These are phyloP conservation scores for Cryptococcus sp. DNA, from an alignment of 1,284 basidiomycete species.

Conservation along the genomic window DNA sequence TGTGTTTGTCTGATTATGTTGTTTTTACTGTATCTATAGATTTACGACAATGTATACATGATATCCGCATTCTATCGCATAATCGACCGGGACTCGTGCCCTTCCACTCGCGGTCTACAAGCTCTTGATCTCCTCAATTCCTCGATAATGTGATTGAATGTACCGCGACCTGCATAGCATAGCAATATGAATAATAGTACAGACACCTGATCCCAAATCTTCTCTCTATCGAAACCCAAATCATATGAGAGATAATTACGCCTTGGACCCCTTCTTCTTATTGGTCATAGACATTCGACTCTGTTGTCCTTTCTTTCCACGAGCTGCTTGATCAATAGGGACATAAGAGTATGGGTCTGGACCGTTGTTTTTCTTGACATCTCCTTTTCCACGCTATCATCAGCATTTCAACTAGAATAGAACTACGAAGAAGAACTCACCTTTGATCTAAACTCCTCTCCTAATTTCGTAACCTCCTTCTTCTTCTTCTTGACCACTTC, in stretches of 20 bases:
- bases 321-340: slow-evolving; percentile 70
- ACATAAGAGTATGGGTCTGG: slow-evolving; percentile 90
- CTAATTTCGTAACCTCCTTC: slow-evolving; percentile 58
- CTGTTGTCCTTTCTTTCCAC: slow-evolving; percentile 23
- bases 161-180: no score
- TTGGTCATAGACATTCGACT: slow-evolving; percentile 43
- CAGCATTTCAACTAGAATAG: neutral
- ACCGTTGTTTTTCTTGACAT: slow-evolving; percentile 76
- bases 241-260: slow-evolving; percentile 6
- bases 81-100: no score
- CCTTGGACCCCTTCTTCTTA: slow-evolving; percentile 47
- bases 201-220: neutral
- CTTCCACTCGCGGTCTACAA: no score
- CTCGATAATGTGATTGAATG: no score
- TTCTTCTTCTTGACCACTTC: slow-evolving; percentile 52
- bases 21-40: no score
- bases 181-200: neutral
- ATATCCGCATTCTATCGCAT: no score
- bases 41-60: no score
- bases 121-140: no score
- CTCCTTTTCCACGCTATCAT: slow-evolving; percentile 79
- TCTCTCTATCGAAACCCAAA: no score
- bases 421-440: slow-evolving; percentile 64
- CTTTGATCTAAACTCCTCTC: slow-evolving; percentile 70
- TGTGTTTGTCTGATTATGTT: no score